Percentiles rank a stretch among this genome's conserved stretches.
Conservation (phyloP, 371 early-diverging fungal species). For the Mortierella sp. region DNA sequence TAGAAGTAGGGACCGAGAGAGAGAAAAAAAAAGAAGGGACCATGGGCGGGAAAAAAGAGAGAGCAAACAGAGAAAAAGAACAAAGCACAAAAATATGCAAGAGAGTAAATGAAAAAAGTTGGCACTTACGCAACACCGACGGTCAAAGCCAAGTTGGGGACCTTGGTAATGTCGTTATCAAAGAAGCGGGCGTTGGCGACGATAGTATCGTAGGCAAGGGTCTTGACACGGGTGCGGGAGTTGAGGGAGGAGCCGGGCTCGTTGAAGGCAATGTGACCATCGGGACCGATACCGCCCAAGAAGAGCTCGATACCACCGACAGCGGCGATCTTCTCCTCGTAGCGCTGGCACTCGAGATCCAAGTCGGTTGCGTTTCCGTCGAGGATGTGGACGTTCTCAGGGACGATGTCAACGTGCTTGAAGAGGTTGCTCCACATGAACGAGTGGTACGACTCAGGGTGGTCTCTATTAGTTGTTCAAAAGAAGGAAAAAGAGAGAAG, state of each 20-base stretch:
- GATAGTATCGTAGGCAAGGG: conserved; percentile 92
- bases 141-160: conserved; percentile 90
- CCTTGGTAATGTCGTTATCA: conserved; percentile 89
- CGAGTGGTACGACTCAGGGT: conserved; percentile 90
- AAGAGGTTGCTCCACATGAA: conserved; percentile 92
- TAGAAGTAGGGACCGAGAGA: not conserved
- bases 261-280: conserved; percentile 94
- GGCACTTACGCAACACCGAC: conserved; percentile 85
- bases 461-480: conserved; percentile 62
- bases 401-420: conserved; percentile 85
- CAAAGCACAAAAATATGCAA: not conserved
- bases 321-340: conserved; percentile 82
- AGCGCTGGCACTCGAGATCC: conserved; percentile 83
- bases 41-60: not conserved
- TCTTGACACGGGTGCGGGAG: conserved; percentile 91
- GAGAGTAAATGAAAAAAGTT: not conserved
- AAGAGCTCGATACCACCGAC: conserved; percentile 91
- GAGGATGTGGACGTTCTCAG: conserved; percentile 86
- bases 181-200: conserved; percentile 93
- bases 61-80: not conserved
- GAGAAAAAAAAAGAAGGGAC: not conserved
- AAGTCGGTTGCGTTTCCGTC: conserved; percentile 89
- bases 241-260: conserved; percentile 91
- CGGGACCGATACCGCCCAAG: conserved; percentile 89
- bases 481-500: not conserved